Conservation (phyloP, 768 basidiomycete species). For the Suillus bovinus region DNA sequence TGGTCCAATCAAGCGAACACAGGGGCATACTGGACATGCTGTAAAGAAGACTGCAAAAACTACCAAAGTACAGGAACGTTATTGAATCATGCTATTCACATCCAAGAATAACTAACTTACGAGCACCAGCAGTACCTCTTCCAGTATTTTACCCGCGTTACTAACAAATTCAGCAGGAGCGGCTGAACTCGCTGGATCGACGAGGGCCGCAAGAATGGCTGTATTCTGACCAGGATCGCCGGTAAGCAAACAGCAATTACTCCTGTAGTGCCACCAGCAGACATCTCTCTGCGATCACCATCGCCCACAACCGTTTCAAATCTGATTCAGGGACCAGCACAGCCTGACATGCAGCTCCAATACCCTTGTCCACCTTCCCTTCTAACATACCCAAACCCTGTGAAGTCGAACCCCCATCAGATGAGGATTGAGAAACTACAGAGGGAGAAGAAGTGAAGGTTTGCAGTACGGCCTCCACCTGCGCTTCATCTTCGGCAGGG, state of each 20-base stretch:
- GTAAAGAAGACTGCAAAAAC: constrained; percentile 49
- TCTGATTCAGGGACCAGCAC: constrained; percentile 49
- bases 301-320: constrained; percentile 65
- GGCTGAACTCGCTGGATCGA: no score
- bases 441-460: neutral
- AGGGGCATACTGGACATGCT: constrained; percentile 30
- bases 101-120: constrained; percentile 35
- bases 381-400: neutral
- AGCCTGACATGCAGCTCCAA: constrained; percentile 36
- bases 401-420: neutral
- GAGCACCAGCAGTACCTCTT: constrained; percentile 53
- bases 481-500: neutral
- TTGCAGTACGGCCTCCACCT: neutral
- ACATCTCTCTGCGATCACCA: constrained; percentile 63
- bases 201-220: constrained; percentile 37
- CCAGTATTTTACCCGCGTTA: constrained; percentile 42
- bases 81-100: neutral
- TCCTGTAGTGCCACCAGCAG: constrained; percentile 49
- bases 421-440: neutral
- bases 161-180: constrained; percentile 27
- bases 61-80: constrained; percentile 13
- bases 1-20: neutral
- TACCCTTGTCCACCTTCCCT: constrained; percentile 13
- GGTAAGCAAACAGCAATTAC: neutral
- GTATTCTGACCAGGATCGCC: neutral